A percentile compares a stretch with the other conserved stretches of the same genome.
phyloP scores from a whole-genome alignment of 768 basidiomycete genomes.

The Phlebiopsis gigantea region DNA sequence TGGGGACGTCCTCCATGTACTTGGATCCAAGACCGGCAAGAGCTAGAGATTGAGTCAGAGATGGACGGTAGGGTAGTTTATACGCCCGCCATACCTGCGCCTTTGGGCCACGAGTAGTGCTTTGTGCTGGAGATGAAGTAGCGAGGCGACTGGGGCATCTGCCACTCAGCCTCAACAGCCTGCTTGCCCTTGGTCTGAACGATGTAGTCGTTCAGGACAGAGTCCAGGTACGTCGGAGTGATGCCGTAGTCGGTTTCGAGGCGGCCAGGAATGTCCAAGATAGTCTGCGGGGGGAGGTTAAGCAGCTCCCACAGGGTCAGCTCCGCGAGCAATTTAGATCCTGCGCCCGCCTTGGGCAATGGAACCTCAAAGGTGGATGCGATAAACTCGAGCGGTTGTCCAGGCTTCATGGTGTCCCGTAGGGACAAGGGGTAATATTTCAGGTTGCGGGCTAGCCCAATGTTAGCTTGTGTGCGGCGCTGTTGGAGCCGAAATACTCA shows the following conservation, averaged over 20 bases:
- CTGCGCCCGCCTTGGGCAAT: slow-evolving; percentile 19
- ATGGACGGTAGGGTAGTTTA: not conserved
- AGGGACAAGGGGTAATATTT: slow-evolving; percentile 43
- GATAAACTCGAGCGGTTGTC: slow-evolving; percentile 27
- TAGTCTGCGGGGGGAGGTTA: slow-evolving; percentile 29
- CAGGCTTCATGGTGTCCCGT: slow-evolving; percentile 24
- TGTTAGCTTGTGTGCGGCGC: not conserved
- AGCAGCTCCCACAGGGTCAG: slow-evolving; percentile 36
- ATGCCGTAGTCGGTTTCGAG: slow-evolving; percentile 31
- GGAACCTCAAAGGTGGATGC: slow-evolving; percentile 27
- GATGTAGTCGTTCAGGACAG: slow-evolving; percentile 26
- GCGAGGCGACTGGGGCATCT: slow-evolving; percentile 10
- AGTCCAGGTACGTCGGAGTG: slow-evolving; percentile 27
- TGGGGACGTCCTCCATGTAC: slow-evolving; percentile 30
- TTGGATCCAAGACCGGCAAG: slow-evolving; percentile 37
- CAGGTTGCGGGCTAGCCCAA: slow-evolving; percentile 36
- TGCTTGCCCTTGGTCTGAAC: slow-evolving; percentile 35
- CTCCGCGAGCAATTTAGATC: slow-evolving; percentile 24
- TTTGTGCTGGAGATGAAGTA: slow-evolving; percentile 29
- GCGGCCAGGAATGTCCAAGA: slow-evolving; percentile 32
- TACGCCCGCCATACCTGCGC: slow-evolving; percentile 29
- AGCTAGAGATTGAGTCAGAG: slow-evolving; percentile 22
- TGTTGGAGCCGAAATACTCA: not conserved
- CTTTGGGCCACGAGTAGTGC: slow-evolving; percentile 47
- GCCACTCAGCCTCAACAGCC: slow-evolving; percentile 20